Base-by-base conservation (phyloP, 176 grass and related monocot species). In the Avena insularis region DNA sequence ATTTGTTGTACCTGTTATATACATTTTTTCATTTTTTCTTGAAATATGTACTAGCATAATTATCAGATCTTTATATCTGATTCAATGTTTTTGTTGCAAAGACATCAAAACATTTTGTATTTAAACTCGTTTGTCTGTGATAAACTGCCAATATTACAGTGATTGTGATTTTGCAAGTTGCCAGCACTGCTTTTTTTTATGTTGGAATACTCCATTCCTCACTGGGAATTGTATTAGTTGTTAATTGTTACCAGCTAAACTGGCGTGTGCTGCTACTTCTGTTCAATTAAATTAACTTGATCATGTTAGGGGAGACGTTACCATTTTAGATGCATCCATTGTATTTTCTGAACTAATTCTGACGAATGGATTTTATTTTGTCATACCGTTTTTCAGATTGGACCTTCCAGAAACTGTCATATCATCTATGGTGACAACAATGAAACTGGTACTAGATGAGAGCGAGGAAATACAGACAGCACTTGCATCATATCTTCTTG, bases 361-460 rank as follows among this genome's bases (percentile, higher is more conserved):
- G 4, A 67, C 40, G 36, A 77, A n/a, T 19, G 5, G 20, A 56
- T 40, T 21, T 12, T 56, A 70, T 48, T 66, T 46, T 79, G 15
- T 33, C 20, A 19, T 50, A 45, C 72, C 6, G 0, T 66, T 56
- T 56, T 89, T 65, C 90, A 99, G 97, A 60, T 23, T 84, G 79
- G 85, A 90, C 54, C 92, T 94, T 84, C 33, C 91, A n/a, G 89
- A 94, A 74, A 33, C 43, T 71, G 81, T 99, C 38, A 84, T 92
- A 86, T 65, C 80, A 71, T 97, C 80, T 78, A 99, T 99, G 94
- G 83, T 90, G 80, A 93, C 90, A 43, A 93, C 93, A 90, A 96
- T 99, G 97, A 93, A 75, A 67, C 79, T 97, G 13, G 94, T 99
- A 60, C 91, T 99, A 75, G 92, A 97, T 53, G 97, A 99, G 70